Base-by-base conservation (phyloP, 306 rosid species). In the Begonia fuchsioides region DNA sequence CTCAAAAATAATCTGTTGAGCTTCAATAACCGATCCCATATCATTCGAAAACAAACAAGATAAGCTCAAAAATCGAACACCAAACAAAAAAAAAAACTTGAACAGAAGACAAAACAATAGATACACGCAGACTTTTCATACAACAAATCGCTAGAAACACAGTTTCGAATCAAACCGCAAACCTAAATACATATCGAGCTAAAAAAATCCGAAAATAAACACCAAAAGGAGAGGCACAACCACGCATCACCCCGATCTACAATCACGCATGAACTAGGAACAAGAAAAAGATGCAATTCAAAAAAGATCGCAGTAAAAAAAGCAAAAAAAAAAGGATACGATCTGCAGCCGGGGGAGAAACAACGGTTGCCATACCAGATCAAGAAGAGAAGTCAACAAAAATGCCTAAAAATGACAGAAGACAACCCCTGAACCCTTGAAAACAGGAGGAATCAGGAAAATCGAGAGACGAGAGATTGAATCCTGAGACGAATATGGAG, bases 341-440 rank as follows among this genome's bases (percentile, higher is more conserved):
- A 76, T 88, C 95, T 6, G 83, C 77, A 17, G 83, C 76, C 32
- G 77, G 80, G 64, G 96, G 69, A 55, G 77, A 72, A 64, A 93
- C 93, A 51, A 81, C 93, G 54, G 80, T 70, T 15, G 97, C 93
- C 97, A 88, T 88, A n/a, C n/a, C n/a, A n/a, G 41, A 58, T 57
- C 54, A 43, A 40, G 51, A 9, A 5, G 20, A 45, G 44, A 45
- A 7, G 32, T 6, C 16, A 16, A 20, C 14, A 18, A 54, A 11
- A 44, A 5, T 38, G 18, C 19, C 46, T 17, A 11, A 17, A 39
- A 39, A 7, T 5, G 17, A 13, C 3, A 9, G 54, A 13, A 48
- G 3, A 11, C 8, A 16, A 54, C 38, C 50, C 71, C 72, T 54
- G 50, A 64, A 73, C 71, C 56, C 77, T 50, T 67, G 46, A 70